A percentile compares a stretch with the other conserved stretches of the same genome.
These are phyloP conservation scores for Verticillium nubilum DNA, from an alignment of 2,329 filamentous ascomycete species.

Conservation along the genomic window DNA sequence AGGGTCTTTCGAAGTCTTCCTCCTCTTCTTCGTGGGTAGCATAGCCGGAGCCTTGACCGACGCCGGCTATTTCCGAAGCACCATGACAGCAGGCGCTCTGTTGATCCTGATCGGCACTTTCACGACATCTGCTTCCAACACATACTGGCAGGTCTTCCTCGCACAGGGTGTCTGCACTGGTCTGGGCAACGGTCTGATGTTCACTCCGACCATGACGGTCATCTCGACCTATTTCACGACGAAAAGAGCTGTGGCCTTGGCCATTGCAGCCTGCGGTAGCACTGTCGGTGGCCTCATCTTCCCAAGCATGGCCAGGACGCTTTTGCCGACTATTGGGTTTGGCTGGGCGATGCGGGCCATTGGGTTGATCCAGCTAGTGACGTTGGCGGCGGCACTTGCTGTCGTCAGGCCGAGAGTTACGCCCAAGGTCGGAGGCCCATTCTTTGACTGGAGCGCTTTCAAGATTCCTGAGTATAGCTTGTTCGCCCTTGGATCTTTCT, in stretches of 20 bases:
- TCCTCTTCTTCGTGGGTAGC: conserved; percentile 33
- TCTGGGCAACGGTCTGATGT: conserved; percentile 28
- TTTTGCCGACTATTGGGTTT: conserved; percentile 48
- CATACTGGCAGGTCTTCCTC: conserved; percentile 37
- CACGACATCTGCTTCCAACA: conserved; percentile 36
- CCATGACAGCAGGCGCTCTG: conserved; percentile 27
- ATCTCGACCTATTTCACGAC: conserved; percentile 33
- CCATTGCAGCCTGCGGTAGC: conserved; percentile 25
- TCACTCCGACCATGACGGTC: conserved; percentile 28
- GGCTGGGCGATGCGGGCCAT: conserved; percentile 42
- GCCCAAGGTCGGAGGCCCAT: neutral
- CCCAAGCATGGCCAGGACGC: conserved; percentile 28
- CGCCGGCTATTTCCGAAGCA: conserved; percentile 30
- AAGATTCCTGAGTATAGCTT: neutral
- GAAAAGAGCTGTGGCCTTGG: conserved; percentile 24
- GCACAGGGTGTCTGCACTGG: conserved; percentile 33
- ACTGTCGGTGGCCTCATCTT: conserved; percentile 35
- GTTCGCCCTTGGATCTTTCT: conserved; percentile 14
- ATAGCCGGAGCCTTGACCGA: conserved; percentile 36
- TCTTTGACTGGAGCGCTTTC: neutral
- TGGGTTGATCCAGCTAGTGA: conserved; percentile 35
- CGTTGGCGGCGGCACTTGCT: neutral
- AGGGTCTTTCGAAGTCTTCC: conserved; percentile 33
- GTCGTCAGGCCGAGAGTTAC: neutral
- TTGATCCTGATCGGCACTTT: conserved; percentile 35